Evolutionary conservation across 75 land plant species (phyloP).

Genomic region (Pseudotsuga menziesii): DNA sequence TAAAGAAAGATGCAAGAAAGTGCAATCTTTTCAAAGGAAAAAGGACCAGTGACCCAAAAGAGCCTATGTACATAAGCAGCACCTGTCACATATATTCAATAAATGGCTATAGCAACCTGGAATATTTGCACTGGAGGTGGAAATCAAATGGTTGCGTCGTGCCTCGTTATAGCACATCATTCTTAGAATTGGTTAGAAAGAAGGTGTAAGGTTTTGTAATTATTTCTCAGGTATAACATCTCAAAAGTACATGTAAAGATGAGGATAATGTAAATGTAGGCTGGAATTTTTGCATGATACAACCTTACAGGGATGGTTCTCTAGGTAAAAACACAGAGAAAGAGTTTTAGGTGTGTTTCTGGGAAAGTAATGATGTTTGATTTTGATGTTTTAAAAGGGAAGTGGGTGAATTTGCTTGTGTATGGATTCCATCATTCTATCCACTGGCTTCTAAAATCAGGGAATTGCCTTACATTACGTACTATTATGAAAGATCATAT

Average conservation of each 20-base stretch:
- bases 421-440: constrained; percentile 13
- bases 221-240: constrained; percentile 28
- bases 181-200: no score
- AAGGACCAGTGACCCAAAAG: constrained; percentile 21
- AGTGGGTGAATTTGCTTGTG: constrained; percentile 6
- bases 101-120: constrained; percentile 27
- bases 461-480: background rate
- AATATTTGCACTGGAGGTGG: constrained; percentile 41
- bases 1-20: background rate
- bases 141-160: constrained; percentile 36
- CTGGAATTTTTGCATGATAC: constrained; percentile 35
- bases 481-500: constrained; percentile 12
- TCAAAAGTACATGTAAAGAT: constrained; percentile 11
- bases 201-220: constrained; percentile 40
- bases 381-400: constrained; percentile 13
- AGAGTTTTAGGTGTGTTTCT: constrained; percentile 10
- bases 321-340: constrained; percentile 24
- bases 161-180: constrained; percentile 13
- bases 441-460: constrained; percentile 28
- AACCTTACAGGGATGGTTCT: constrained; percentile 24
- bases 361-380: background rate
- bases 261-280: background rate
- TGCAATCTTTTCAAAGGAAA: constrained; percentile 32
- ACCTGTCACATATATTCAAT: constrained; percentile 29
- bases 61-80: constrained; percentile 34